These are phyloP conservation scores for Colletotrichum neosansevieriae DNA, from an alignment of 2,329 filamentous ascomycete species.

Conservation along the genomic window DNA sequence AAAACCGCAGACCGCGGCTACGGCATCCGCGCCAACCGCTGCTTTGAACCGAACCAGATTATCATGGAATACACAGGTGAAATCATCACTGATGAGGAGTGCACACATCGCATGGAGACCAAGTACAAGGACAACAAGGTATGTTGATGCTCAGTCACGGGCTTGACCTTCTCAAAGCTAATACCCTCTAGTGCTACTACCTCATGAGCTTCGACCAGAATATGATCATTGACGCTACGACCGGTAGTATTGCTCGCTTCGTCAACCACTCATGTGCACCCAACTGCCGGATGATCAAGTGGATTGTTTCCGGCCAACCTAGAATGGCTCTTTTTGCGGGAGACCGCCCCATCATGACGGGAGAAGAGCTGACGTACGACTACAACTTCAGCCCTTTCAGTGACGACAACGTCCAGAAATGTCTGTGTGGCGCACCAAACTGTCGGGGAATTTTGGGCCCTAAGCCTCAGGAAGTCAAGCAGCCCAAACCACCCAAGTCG, in stretches of 20 bases:
- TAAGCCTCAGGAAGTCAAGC: conserved; percentile 68
- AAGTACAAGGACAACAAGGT: conserved; percentile 95
- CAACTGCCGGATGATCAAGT: conserved; percentile 98
- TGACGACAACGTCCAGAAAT: conserved; percentile 75
- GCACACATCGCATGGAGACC: conserved; percentile 92
- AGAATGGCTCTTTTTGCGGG: conserved; percentile 98
- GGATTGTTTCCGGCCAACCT: conserved; percentile 93
- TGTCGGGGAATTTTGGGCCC: conserved; percentile 74
- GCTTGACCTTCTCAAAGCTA: conserved; percentile 28
- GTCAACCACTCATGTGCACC: conserved; percentile 98
- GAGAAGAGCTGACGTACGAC: conserved; percentile 97
- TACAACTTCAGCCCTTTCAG: conserved; percentile 80
- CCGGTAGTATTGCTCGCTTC: conserved; percentile 95
- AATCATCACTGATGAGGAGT: conserved; percentile 95
- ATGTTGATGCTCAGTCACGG: conserved; percentile 48
- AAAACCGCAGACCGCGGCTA: conserved; percentile 91
- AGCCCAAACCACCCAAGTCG: conserved; percentile 58
- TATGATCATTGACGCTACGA: conserved; percentile 98
- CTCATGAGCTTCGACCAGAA: conserved; percentile 99
- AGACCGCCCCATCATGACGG: conserved; percentile 89
- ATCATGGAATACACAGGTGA: conserved; percentile 99
- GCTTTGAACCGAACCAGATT: conserved; percentile 90
- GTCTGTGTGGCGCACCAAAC: conserved; percentile 72
- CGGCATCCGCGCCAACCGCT: conserved; percentile 90
- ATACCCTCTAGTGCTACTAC: conserved; percentile 84